Percentiles rank a stretch among this genome's conserved stretches.
phyloP scores from a whole-genome alignment of 495 filamentous ascomycete genomes.

The Poronia punctata region DNA sequence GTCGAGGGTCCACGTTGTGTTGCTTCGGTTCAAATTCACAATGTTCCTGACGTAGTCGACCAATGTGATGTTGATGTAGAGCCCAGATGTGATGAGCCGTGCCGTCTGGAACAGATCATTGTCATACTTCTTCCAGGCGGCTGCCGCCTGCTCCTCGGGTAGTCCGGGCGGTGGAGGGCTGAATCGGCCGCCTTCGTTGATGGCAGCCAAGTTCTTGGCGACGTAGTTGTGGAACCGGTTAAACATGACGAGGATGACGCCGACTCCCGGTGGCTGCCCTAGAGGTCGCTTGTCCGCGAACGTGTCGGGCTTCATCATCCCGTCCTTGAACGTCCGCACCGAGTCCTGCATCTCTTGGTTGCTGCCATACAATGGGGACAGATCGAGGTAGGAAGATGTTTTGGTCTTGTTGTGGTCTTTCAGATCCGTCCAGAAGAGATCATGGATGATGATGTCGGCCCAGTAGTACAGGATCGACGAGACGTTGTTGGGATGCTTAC shows the following conservation, averaged over 20 bases:
- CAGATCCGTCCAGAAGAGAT: slow-evolving; percentile 32
- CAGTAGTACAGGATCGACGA: slow-evolving; percentile 87
- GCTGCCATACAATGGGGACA: slow-evolving; percentile 81
- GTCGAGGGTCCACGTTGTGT: slow-evolving; percentile 72
- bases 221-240: slow-evolving; percentile 75
- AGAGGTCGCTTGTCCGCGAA: slow-evolving; percentile 72
- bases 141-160: slow-evolving; percentile 41
- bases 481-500: slow-evolving; percentile 58
- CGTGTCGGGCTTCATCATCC: slow-evolving; percentile 75
- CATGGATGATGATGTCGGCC: slow-evolving; percentile 85
- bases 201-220: slow-evolving; percentile 50
- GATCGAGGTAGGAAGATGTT: slow-evolving; percentile 80
- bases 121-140: slow-evolving; percentile 61
- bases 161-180: slow-evolving; percentile 42
- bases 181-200: slow-evolving; percentile 70
- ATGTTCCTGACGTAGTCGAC: slow-evolving; percentile 79
- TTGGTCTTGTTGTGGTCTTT: slow-evolving; percentile 48
- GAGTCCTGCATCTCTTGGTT: slow-evolving; percentile 66
- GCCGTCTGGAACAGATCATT: slow-evolving; percentile 79
- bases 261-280: slow-evolving; percentile 79
- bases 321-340: slow-evolving; percentile 73
- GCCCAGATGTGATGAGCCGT: slow-evolving; percentile 65
- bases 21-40: slow-evolving; percentile 64
- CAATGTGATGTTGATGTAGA: slow-evolving; percentile 74
- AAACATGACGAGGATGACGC: slow-evolving; percentile 64